These are phyloP conservation scores for Hevea brasiliensis DNA, from an alignment of 345 rosid species.

Conservation along the genomic window DNA sequence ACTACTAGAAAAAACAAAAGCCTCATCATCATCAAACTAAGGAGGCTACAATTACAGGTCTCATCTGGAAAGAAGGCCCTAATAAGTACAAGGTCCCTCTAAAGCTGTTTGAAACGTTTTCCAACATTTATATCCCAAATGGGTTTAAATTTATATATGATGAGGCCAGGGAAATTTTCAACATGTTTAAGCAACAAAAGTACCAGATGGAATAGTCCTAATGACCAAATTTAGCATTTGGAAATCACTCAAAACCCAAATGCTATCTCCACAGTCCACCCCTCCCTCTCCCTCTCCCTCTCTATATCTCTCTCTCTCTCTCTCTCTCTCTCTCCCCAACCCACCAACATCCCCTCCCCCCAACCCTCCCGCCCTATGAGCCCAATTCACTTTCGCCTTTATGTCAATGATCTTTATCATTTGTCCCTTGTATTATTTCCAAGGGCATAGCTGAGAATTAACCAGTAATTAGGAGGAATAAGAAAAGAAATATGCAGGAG, in stretches of 20 bases:
- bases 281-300: too few relatives aligned
- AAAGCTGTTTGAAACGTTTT: background rate
- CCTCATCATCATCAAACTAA: background rate
- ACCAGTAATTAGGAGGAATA: background rate
- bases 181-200: background rate
- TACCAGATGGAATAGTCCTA: background rate
- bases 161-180: too few relatives aligned
- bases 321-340: too few relatives aligned
- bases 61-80: background rate
- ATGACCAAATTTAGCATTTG: too few relatives aligned
- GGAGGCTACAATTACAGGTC: background rate
- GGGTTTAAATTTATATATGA: too few relatives aligned
- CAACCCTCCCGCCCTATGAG: too few relatives aligned
- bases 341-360: too few relatives aligned
- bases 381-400: background rate
- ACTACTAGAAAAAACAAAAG: background rate
- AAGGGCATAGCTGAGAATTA: background rate
- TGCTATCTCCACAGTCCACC: too few relatives aligned
- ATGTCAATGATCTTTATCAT: background rate
- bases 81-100: background rate
- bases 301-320: too few relatives aligned
- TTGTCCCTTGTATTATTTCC: background rate
- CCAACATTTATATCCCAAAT: background rate
- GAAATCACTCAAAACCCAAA: too few relatives aligned
- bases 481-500: background rate